phyloP scores from a whole-genome alignment of 2,329 filamentous ascomycete species.

The Hansfordia pulvinata region DNA sequence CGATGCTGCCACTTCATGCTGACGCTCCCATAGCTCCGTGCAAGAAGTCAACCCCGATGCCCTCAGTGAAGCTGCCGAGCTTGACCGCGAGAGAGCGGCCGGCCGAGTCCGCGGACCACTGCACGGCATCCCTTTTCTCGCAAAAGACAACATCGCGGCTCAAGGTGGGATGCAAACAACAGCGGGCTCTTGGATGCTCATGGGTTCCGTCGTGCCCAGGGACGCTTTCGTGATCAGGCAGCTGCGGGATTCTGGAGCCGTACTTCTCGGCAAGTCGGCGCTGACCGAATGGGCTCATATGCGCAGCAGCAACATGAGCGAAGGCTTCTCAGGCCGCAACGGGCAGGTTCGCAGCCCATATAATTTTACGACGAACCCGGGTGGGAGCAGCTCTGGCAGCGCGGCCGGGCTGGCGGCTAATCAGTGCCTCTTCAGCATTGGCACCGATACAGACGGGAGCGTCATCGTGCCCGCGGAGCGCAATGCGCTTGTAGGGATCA shows the following conservation, averaged over 20 bases:
- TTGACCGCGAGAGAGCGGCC: constrained; percentile 17
- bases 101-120: constrained; percentile 26
- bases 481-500: constrained; percentile 56
- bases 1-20: no score
- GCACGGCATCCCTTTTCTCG: constrained; percentile 49
- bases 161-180: constrained; percentile 32
- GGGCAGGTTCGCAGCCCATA: constrained; percentile 50
- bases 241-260: constrained; percentile 37
- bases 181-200: constrained; percentile 6
- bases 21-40: no score
- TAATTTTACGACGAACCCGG: constrained; percentile 44
- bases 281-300: constrained; percentile 47
- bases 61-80: constrained; percentile 13
- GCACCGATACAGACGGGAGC: constrained; percentile 51
- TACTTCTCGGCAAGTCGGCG: constrained; percentile 47
- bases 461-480: constrained; percentile 39
- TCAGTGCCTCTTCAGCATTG: no score
- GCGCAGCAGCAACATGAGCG: constrained; percentile 35
- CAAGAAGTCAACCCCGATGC: constrained; percentile 23
- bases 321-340: constrained; percentile 50
- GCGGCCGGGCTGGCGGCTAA: constrained; percentile 47
- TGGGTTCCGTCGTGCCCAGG: background rate
- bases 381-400: constrained; percentile 46
- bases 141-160: constrained; percentile 55
- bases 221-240: constrained; percentile 32